Conservation (phyloP, 2,329 filamentous ascomycete species). For the Immersiporthe knoxdaviesiana region DNA sequence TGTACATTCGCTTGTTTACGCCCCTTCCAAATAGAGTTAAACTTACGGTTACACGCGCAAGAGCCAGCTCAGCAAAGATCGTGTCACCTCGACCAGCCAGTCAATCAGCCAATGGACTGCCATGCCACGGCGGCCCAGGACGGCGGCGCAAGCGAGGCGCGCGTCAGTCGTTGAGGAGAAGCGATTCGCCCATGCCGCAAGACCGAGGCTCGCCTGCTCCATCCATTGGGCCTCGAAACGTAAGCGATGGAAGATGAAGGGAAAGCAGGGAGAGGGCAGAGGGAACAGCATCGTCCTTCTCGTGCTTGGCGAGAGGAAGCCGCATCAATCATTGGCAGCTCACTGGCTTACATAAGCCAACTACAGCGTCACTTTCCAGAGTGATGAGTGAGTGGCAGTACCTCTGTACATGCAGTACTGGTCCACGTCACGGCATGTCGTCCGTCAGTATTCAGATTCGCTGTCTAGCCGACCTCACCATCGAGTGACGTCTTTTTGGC, state of each 20-base stretch:
- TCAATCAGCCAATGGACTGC: not conserved
- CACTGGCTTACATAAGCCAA: not conserved
- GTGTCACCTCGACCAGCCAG: conserved; percentile 6
- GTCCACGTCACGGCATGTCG: not conserved
- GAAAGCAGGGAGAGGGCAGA: not conserved
- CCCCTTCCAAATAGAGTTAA: not conserved
- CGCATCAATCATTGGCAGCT: not conserved
- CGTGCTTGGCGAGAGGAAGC: not conserved
- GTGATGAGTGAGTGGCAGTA: no score
- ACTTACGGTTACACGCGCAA: not conserved
- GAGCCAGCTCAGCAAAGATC: conserved; percentile 6
- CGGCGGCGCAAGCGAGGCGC: not conserved
- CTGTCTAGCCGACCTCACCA: not conserved
- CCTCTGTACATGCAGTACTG: no score
- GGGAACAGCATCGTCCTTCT: not conserved
- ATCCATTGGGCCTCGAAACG: conserved; percentile 1
- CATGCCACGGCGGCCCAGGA: not conserved
- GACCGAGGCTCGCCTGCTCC: not conserved
- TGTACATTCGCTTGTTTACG: not conserved
- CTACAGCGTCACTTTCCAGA: not conserved
- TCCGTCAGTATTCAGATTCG: not conserved
- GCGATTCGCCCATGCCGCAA: not conserved
- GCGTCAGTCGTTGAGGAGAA: not conserved
- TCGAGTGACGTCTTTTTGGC: conserved; percentile 1
- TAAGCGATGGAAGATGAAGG: not conserved